A percentile compares a stretch with the other conserved stretches of the same genome.
Conservation (phyloP, 164 flowering plant genomes). For the Chimonanthus praecox region DNA sequence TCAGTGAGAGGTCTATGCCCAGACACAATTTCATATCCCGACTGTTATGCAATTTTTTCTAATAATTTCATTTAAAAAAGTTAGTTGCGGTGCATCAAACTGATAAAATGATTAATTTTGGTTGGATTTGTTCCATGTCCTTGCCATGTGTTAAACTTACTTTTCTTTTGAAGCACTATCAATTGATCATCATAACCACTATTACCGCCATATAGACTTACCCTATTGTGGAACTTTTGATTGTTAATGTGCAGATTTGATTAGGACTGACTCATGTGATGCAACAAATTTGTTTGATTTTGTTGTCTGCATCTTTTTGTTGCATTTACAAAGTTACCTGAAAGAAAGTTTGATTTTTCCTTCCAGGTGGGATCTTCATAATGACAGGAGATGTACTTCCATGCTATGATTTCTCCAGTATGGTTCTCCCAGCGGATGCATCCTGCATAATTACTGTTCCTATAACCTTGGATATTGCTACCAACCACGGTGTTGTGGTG, state of each 20-base stretch:
- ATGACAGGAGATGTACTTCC: conserved; percentile 99
- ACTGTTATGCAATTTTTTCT: too few species aligned
- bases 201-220: too few species aligned
- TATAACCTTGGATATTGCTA: conserved; percentile 90
- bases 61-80: too few species aligned
- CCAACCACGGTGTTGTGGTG: conserved; percentile 96
- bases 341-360: conserved; percentile 2
- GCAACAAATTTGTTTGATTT: background rate
- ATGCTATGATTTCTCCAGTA: conserved; percentile 78
- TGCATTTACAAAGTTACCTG: background rate
- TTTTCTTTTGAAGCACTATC: background rate
- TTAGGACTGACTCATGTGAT: background rate
- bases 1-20: too few species aligned
- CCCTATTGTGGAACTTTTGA: background rate
- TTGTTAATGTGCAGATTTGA: background rate
- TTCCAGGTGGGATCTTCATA: conserved; percentile 86
- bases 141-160: background rate
- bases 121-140: background rate
- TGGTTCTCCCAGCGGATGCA: conserved; percentile 80
- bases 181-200: background rate
- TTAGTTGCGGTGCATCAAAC: too few species aligned
- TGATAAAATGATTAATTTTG: too few species aligned
- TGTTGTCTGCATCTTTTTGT: background rate
- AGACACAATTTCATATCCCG: too few species aligned
- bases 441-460: conserved; percentile 96